Evolutionary conservation across 108 stramenopile genomes (phyloP), one percentile per base, ranked within the genome.

Genomic region (Fistulifera pelliculosa): DNA sequence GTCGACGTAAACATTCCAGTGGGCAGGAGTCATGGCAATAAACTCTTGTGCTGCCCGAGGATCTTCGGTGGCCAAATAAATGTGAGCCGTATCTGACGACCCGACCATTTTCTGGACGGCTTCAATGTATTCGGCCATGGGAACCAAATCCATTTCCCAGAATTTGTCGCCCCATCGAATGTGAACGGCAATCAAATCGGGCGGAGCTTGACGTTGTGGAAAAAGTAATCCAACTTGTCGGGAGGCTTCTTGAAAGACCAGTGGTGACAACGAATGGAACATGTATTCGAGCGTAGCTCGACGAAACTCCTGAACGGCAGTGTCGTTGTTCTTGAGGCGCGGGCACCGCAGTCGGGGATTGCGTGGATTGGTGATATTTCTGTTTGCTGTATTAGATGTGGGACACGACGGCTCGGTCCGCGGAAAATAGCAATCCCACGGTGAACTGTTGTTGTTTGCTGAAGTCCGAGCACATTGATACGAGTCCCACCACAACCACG

Each of bases 151-250:
- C 80, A 81, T 81, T 59, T 81, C 80, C 67, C 62, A 68, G 45
- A 61, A 69, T 39, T 81, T 81, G 56, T 81, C 80, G 6, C 80
- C 80, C 80, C 76, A 77, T 38, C 80, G 70, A 41, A 81, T 66
- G 53, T 81, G 76, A 0, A 81, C 80, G 12, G 80, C 72, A 7
- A 81, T 69, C 38, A 81, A 19, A 51, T 77, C 56, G 1, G 52
- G 49, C 19, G 76, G 76, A 8, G 57, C 65, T 7, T 47, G 44
- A 0, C 60, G 61, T 10, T 42, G n/a, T 26, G 44, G 38, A 63
- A 77, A 77, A 0, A 72, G 18, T 6, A 69, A 12, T 3, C 61
- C 61, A 35, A 70, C 27, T 60, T 81, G 80, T 40, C 74, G 62
- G 58, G 72, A 47, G 15, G 80, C 80, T 58, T 81, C 80, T 42